Evolutionary conservation across 2,329 filamentous ascomycete species (phyloP).

Genomic region (Exophiala oligosperma): DNA sequence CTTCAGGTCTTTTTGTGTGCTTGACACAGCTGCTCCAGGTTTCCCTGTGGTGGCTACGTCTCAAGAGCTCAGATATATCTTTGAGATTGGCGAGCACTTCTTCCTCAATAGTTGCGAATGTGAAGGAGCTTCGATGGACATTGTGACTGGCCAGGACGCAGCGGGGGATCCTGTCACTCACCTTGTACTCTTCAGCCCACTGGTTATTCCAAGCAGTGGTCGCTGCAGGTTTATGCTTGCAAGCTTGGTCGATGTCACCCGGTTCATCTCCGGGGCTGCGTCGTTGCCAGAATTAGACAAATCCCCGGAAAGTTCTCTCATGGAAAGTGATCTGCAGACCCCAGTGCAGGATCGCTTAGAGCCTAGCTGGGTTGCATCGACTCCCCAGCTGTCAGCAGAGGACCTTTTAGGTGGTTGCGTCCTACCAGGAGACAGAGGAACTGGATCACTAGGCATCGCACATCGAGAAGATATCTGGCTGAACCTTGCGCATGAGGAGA

Average conservation of each 20-base stretch:
- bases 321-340: constrained; percentile 14
- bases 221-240: constrained; percentile 29
- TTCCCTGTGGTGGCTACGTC: constrained; percentile 30
- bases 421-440: constrained; percentile 17
- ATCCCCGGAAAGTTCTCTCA: constrained; percentile 12
- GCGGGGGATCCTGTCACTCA: constrained; percentile 30
- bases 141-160: constrained; percentile 28
- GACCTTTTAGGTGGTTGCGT: constrained; percentile 28
- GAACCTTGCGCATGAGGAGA: constrained; percentile 27
- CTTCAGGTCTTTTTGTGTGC: constrained; percentile 33
- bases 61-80: constrained; percentile 28
- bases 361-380: constrained; percentile 7
- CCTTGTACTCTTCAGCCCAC: constrained; percentile 31
- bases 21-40: constrained; percentile 26
- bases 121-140: constrained; percentile 28
- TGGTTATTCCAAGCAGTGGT: constrained; percentile 27
- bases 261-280: constrained; percentile 31
- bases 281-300: constrained; percentile 28
- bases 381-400: constrained; percentile 25
- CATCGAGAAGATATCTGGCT: constrained; percentile 29
- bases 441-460: neutral
- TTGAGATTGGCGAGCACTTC: constrained; percentile 30
- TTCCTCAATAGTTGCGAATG: constrained; percentile 28
- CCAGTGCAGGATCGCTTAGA: constrained; percentile 6
- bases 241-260: constrained; percentile 32